phyloP scores from a whole-genome alignment of 1,139 yeast species.

The Kodamaea fungicola region DNA sequence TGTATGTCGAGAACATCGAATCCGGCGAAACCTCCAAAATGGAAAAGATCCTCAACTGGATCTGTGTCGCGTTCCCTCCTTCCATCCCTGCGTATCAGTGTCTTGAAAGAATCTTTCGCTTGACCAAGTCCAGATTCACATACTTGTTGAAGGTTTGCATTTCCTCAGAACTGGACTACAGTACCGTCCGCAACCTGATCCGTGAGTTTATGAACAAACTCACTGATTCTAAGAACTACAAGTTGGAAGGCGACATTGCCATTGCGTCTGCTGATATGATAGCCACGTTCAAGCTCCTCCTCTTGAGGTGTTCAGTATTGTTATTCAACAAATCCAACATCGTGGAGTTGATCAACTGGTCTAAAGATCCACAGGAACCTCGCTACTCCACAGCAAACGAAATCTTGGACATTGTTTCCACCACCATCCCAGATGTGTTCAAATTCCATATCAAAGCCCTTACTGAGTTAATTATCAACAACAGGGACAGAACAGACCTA shows the following conservation, averaged over 20 bases:
- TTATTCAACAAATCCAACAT: slow-evolving; percentile 67
- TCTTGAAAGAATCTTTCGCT: slow-evolving; percentile 47
- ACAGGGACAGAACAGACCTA: slow-evolving; percentile 11
- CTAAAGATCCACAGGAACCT: slow-evolving; percentile 33
- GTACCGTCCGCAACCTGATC: slow-evolving; percentile 55
- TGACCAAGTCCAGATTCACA: slow-evolving; percentile 56
- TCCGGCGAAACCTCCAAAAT: slow-evolving; percentile 30
- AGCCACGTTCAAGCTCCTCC: slow-evolving; percentile 48
- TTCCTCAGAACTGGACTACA: slow-evolving; percentile 58
- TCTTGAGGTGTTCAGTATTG: slow-evolving; percentile 61
- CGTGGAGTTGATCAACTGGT: slow-evolving; percentile 46
- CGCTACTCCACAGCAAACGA: slow-evolving; percentile 43
- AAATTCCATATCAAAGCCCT: slow-evolving; percentile 56
- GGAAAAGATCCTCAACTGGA: slow-evolving; percentile 62
- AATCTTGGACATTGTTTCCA: slow-evolving; percentile 58
- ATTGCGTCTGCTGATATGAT: slow-evolving; percentile 49
- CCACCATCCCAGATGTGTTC: slow-evolving; percentile 60
- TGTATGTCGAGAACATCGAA: slow-evolving; percentile 33
- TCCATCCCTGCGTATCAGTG: slow-evolving; percentile 39
- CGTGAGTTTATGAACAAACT: slow-evolving; percentile 58
- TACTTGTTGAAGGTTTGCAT: slow-evolving; percentile 54
- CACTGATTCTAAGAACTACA: slow-evolving; percentile 48
- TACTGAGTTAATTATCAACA: slow-evolving; percentile 33
- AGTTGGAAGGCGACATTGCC: slow-evolving; percentile 34
- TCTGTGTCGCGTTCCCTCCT: slow-evolving; percentile 56